phyloP scores from a whole-genome alignment of 306 rosid genomes.

The Castanea crenata region DNA sequence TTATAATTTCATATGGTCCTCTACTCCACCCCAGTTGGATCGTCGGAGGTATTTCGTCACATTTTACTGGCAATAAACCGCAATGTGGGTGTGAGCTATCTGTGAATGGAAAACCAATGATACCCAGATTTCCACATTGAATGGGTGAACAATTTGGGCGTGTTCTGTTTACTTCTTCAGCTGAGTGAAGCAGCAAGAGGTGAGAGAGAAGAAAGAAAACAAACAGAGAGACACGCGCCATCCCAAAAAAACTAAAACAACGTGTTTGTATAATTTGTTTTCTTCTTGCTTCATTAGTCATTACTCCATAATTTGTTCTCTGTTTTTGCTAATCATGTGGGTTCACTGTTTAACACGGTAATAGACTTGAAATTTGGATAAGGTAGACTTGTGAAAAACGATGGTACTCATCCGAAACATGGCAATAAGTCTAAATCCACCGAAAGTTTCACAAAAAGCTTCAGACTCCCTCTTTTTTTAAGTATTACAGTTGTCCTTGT shows the following conservation, averaged over 20 bases:
- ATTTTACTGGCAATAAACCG: neutral
- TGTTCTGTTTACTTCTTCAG: conserved; percentile 3
- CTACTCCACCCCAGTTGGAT: neutral
- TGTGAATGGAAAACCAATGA: neutral
- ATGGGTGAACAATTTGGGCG: neutral
- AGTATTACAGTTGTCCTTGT: no score
- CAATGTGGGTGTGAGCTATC: neutral
- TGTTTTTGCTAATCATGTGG: no score
- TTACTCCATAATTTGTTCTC: no score
- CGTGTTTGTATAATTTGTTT: no score
- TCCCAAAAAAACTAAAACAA: neutral
- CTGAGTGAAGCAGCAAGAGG: neutral
- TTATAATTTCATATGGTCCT: neutral
- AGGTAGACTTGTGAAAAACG: no score
- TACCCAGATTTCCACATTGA: neutral
- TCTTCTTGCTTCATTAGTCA: no score
- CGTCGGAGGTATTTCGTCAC: neutral
- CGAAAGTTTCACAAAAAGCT: no score
- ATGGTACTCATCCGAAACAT: no score
- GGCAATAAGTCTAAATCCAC: no score
- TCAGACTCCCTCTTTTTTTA: no score
- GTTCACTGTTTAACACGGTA: no score
- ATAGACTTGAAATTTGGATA: no score
- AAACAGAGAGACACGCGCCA: neutral
- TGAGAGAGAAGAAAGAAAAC: neutral